A percentile compares a stretch with the other conserved stretches of the same genome.
phyloP scores from a whole-genome alignment of 2,329 filamentous ascomycete species.

The Claviceps maximensis region DNA sequence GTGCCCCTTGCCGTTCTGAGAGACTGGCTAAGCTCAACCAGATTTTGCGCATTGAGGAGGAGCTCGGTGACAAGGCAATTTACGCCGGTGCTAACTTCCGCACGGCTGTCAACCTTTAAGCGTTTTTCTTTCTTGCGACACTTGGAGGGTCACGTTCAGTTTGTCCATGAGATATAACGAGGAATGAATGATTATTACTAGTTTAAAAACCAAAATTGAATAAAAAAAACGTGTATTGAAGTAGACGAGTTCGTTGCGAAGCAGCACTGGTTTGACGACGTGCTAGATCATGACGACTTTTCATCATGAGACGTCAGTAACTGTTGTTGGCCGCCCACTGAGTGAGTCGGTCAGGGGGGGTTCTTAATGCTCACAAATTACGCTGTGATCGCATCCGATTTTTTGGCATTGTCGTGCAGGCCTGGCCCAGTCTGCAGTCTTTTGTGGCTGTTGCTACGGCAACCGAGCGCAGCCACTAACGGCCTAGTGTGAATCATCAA shows the following conservation, averaged over 20 bases:
- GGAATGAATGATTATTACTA: neutral
- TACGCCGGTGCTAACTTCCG: slow-evolving; percentile 92
- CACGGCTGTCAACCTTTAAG: slow-evolving; percentile 76
- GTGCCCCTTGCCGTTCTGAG: slow-evolving; percentile 91
- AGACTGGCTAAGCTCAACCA: slow-evolving; percentile 99
- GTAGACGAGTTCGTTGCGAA: too few species aligned
- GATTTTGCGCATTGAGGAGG: slow-evolving; percentile 98
- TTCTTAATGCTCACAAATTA: too few species aligned
- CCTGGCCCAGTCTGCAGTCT: neutral
- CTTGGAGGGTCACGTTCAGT: neutral
- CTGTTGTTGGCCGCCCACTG: too few species aligned
- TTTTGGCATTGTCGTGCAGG: too few species aligned
- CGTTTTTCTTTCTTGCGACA: neutral
- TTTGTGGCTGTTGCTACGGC: slow-evolving; percentile 8
- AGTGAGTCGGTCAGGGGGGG: too few species aligned
- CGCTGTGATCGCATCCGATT: too few species aligned
- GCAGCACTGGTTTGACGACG: neutral
- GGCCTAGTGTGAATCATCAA: slow-evolving; percentile 9
- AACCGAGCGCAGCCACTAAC: slow-evolving; percentile 3
- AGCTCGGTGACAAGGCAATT: slow-evolving; percentile 82
- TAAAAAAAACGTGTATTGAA: neutral
- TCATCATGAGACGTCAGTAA: neutral
- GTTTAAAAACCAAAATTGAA: neutral
- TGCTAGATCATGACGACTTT: neutral
- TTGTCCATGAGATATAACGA: neutral